These are phyloP conservation scores for Rhizopus microsporus DNA, from an alignment of 371 early-diverging fungal genomes.

Conservation along the genomic window DNA sequence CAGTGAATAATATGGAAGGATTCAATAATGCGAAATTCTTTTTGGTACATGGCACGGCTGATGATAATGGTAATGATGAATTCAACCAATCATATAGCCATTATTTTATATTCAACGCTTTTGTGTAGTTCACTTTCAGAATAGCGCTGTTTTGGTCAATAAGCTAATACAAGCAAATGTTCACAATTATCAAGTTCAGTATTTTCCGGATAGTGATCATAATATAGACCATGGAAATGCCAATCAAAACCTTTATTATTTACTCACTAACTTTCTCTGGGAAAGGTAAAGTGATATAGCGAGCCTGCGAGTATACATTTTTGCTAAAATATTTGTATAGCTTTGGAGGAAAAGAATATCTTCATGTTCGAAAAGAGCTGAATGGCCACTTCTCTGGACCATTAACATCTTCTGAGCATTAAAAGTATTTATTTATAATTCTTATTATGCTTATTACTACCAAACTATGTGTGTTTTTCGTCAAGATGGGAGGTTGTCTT, in stretches of 20 bases:
- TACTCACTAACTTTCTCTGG: conserved; percentile 47
- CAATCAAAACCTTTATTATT: conserved; percentile 60
- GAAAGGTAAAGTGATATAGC: conserved; percentile 32
- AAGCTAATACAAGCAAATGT: conserved; percentile 68
- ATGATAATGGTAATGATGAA: conserved; percentile 62
- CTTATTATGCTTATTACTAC: neutral
- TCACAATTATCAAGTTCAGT: conserved; percentile 78
- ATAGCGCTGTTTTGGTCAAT: conserved; percentile 78
- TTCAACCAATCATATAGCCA: neutral
- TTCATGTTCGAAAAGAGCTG: conserved; percentile 42
- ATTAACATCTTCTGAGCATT: conserved; percentile 6
- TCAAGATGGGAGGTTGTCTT: neutral
- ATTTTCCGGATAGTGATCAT: conserved; percentile 92
- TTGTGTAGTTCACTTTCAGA: conserved; percentile 61
- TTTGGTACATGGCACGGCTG: conserved; percentile 89
- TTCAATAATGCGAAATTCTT: conserved; percentile 76
- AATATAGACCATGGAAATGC: conserved; percentile 74
- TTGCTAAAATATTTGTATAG: conserved; percentile 15
- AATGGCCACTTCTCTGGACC: conserved; percentile 39
- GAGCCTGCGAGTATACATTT: neutral
- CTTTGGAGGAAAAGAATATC: conserved; percentile 49
- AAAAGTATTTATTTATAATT: neutral
- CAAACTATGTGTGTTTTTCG: neutral
- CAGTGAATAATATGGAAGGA: conserved; percentile 76
- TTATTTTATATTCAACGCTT: neutral